phyloP scores from a whole-genome alignment of 129 eudicot genomes.

The Sambucus nigra region DNA sequence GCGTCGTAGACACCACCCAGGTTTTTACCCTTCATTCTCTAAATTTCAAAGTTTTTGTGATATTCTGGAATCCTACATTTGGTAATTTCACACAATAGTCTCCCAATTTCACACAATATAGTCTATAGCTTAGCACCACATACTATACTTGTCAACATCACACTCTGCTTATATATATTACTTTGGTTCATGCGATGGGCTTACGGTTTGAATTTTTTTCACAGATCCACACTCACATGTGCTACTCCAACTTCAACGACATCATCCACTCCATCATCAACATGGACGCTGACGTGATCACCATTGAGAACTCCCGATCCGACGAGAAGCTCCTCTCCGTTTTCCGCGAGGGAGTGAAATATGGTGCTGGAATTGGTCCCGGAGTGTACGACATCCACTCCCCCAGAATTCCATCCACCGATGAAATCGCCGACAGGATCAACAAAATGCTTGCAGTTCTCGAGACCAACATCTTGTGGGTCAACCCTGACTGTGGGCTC shows the following conservation, averaged over 20 bases:
- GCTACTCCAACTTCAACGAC: constrained; percentile 92
- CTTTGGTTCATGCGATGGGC: not conserved
- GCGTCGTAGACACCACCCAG: constrained; percentile 65
- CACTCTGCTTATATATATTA: no score
- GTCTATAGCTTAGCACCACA: no score
- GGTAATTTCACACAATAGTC: no score
- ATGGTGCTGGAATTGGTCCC: constrained; percentile 87
- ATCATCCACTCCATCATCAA: constrained; percentile 81
- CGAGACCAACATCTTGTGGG: constrained; percentile 72
- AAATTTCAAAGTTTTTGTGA: not conserved
- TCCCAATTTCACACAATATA: no score
- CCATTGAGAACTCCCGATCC: constrained; percentile 85
- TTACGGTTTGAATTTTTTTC: not conserved
- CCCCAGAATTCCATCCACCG: constrained; percentile 77
- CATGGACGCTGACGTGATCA: constrained; percentile 92
- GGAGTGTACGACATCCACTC: constrained; percentile 95
- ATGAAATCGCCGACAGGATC: constrained; percentile 72
- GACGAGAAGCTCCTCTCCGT: constrained; percentile 90
- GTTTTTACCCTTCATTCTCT: constrained; percentile 11
- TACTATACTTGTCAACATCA: no score
- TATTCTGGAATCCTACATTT: not conserved
- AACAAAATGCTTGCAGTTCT: constrained; percentile 88
- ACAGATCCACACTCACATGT: constrained; percentile 93
- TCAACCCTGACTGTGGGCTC: constrained; percentile 89
- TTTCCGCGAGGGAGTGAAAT: constrained; percentile 85